Evolutionary conservation across 2,329 filamentous ascomycete species (phyloP).

Genomic region (Neofusicoccum umdonicola): DNA sequence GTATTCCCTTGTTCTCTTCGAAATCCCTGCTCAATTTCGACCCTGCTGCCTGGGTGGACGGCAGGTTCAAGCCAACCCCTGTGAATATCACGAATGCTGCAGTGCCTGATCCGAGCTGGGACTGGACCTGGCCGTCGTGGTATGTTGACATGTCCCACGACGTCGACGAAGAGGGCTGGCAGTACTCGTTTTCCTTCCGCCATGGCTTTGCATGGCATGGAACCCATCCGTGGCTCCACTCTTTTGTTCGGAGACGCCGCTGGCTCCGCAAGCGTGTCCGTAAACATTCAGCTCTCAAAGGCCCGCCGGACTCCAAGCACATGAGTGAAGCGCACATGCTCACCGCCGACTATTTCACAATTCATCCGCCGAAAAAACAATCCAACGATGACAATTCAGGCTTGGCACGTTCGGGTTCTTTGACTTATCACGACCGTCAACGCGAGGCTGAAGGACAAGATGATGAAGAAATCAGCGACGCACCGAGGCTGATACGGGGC

Average conservation of each 20-base stretch:
- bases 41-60: constrained; percentile 81
- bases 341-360: constrained; percentile 75
- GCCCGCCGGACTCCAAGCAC: not conserved
- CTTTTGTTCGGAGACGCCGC: constrained; percentile 83
- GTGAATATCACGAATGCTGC: constrained; percentile 82
- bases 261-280: constrained; percentile 60
- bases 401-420: not conserved
- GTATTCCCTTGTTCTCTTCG: constrained; percentile 82
- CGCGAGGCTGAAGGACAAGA: constrained; percentile 45
- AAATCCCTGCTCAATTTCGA: constrained; percentile 84
- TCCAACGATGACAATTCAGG: not conserved
- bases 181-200: constrained; percentile 86
- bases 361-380: constrained; percentile 50
- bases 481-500: constrained; percentile 66
- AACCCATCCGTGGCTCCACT: constrained; percentile 86
- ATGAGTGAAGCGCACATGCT: constrained; percentile 62
- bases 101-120: constrained; percentile 91
- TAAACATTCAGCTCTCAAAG: not conserved
- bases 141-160: constrained; percentile 77
- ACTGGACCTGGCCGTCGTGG: constrained; percentile 76
- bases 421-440: not conserved
- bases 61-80: constrained; percentile 52
- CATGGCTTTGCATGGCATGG: constrained; percentile 69
- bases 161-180: constrained; percentile 89
- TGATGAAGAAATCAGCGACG: constrained; percentile 56